These are phyloP conservation scores for Amauroascus niger DNA, from an alignment of 2,329 filamentous ascomycete species.

Conservation along the genomic window DNA sequence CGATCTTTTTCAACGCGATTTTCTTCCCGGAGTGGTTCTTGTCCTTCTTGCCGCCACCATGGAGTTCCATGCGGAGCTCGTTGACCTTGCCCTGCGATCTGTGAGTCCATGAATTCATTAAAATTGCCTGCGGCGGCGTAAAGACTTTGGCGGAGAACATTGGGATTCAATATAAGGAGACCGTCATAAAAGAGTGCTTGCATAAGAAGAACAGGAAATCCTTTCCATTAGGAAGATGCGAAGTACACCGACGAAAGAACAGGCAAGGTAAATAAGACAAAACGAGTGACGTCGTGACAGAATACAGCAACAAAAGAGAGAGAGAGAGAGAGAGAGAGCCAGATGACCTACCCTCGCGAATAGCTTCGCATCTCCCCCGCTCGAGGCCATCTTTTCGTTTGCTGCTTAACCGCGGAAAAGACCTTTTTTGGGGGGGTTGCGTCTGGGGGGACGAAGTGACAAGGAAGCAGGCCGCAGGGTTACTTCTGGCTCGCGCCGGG, in stretches of 20 bases:
- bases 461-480: constrained; percentile 7
- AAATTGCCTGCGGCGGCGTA: constrained; percentile 23
- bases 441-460: constrained; percentile 4
- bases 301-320: constrained; percentile 25
- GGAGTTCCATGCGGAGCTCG: constrained; percentile 88
- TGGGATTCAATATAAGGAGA: no score
- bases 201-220: background rate
- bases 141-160: constrained; percentile 22
- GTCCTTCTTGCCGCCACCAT: constrained; percentile 92
- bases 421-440: background rate
- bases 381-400: constrained; percentile 46
- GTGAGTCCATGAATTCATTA: constrained; percentile 16
- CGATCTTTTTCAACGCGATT: constrained; percentile 97
- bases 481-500: background rate
- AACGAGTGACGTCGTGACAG: background rate
- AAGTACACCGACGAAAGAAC: background rate
- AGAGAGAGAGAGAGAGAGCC: constrained; percentile 21
- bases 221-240: background rate
- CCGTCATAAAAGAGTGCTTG: no score
- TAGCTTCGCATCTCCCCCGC: constrained; percentile 95
- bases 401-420: constrained; percentile 8
- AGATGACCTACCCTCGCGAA: constrained; percentile 74
- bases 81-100: constrained; percentile 88
- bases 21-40: constrained; percentile 94
- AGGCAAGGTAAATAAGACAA: background rate